phyloP scores from a whole-genome alignment of 441 rosid genomes.

The Manihot esculenta region DNA sequence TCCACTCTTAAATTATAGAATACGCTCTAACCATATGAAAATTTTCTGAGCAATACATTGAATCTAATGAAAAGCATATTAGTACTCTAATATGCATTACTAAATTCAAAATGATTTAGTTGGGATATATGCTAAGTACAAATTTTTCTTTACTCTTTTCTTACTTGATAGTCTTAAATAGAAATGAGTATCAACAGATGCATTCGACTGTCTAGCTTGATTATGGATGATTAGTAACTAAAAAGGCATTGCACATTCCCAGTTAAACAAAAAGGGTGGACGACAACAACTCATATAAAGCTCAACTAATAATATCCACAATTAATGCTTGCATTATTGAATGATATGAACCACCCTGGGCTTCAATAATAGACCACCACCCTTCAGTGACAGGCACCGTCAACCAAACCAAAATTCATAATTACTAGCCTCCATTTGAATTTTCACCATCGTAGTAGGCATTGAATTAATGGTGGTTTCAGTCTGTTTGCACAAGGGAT shows the following conservation, averaged over 20 bases:
- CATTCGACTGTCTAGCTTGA: background rate
- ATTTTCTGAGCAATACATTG: too few species aligned
- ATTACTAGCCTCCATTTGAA: background rate
- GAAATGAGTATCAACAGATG: background rate
- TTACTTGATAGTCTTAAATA: too few species aligned
- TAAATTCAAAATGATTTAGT: too few species aligned
- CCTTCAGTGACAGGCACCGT: background rate
- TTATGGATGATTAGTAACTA: background rate
- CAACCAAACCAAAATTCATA: constrained; percentile 4
- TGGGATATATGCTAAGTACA: too few species aligned
- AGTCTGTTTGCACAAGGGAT: too few species aligned
- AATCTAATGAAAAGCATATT: too few species aligned
- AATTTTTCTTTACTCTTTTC: too few species aligned
- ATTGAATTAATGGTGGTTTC: background rate
- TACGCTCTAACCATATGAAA: too few species aligned
- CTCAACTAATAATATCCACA: background rate
- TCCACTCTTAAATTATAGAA: too few species aligned
- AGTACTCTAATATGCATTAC: too few species aligned
- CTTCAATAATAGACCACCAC: background rate
- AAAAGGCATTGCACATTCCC: background rate
- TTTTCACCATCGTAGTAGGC: background rate
- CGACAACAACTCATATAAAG: background rate
- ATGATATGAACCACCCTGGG: background rate
- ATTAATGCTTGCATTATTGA: background rate
- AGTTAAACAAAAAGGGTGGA: too few species aligned